Base-by-base conservation (phyloP, 306 rosid genomes). In the Fragaria iinumae region DNA sequence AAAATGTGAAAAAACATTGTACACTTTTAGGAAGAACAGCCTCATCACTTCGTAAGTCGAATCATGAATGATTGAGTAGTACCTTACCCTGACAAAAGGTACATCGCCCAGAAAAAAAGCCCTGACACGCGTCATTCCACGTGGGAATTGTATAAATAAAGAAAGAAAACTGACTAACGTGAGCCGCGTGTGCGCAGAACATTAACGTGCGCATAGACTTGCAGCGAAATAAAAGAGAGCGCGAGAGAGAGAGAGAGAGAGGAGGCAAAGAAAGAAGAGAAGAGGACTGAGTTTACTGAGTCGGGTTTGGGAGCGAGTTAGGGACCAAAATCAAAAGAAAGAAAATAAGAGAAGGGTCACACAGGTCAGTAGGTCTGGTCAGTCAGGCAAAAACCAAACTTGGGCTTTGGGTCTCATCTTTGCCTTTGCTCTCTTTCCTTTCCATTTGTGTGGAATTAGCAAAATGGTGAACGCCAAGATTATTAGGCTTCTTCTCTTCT, bases 401-500 rank as follows among this genome's bases (percentile, higher is more conserved):
- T 17, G 71, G 80, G 76, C 55, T 78, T 74, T 80, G 87, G 79
- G 69, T 47, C 57, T 65, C 13, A 0, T 3, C 55, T 76, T 59
- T 48, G 76, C 67, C 50, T 71, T 76, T 76, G 81, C 82, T 71
- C 23, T 52, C 11, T 27, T 27, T 13, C 67, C 44, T 17, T 64
- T 64, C 44, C 38, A 8, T 64, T 20, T 57, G 52, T 36, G 47
- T 85, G 88, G 91, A 79, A 86, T 89, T 87, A 84, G 88, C 88
- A 87, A 89, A 77, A 87, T 87, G 93, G 93, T 86, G 91, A 86
- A 84, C 87, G 55, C 80, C 88, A 71, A 73, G 87, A 81, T 78
- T 82, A 86, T 84, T 87, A 83, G 80, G 45, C 80, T 44, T 49
- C 41, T 9, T 45, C 74, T 89, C 52, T 82, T 80, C 74, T 80